Evolutionary conservation across 345 rosid species (phyloP).

Genomic region (Eutrema yunnanense): DNA sequence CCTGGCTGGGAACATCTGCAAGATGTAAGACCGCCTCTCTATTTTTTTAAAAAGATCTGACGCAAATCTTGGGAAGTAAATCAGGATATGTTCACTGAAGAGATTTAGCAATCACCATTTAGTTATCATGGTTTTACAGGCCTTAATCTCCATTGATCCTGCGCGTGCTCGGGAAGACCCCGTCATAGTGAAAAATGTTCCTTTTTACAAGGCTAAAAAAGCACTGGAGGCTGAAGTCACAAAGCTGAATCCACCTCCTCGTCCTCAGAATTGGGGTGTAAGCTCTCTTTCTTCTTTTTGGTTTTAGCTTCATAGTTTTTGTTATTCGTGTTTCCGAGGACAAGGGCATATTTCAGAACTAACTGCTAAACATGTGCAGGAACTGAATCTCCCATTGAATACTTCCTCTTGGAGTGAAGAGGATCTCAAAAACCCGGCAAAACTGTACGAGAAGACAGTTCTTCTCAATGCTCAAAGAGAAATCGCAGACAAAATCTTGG

Average conservation of each 20-base stretch:
- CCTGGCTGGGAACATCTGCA: constrained; percentile 97
- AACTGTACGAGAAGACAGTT: constrained; percentile 83
- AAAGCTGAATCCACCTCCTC: constrained; percentile 69
- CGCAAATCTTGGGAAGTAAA: background rate
- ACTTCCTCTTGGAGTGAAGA: constrained; percentile 85
- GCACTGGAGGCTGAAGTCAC: constrained; percentile 71
- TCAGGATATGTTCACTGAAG: background rate
- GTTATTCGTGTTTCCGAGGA: background rate
- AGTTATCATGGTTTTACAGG: constrained; percentile 42
- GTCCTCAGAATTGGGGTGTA: constrained; percentile 93
- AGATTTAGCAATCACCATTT: constrained; percentile 6
- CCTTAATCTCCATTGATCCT: constrained; percentile 75
- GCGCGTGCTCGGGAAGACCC: constrained; percentile 80
- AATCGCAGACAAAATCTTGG: constrained; percentile 73
- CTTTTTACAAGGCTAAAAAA: constrained; percentile 71
- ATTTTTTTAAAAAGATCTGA: background rate
- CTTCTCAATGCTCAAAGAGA: constrained; percentile 94
- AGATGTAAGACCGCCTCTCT: constrained; percentile 48
- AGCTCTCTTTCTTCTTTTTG: constrained; percentile 16
- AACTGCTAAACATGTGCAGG: constrained; percentile 41
- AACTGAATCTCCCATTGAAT: constrained; percentile 74
- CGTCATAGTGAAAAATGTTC: constrained; percentile 18
- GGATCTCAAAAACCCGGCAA: constrained; percentile 73
- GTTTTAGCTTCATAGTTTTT: background rate
- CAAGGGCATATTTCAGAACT: background rate